Conservation (phyloP, 2,329 filamentous ascomycete genomes). For the Pseudogymnoascus sp. region DNA sequence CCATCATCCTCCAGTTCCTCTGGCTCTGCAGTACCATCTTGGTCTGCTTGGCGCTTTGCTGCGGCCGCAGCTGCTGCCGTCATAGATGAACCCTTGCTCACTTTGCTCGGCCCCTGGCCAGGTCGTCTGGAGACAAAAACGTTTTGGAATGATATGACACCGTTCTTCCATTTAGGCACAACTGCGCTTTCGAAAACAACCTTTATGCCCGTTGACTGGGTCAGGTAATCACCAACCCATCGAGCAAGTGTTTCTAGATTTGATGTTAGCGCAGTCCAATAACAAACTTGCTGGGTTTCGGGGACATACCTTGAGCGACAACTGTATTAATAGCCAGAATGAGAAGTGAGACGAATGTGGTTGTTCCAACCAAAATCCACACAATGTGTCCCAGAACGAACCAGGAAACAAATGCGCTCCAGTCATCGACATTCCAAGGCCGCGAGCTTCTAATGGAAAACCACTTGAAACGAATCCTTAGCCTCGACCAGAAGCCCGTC, state of each 20-base stretch:
- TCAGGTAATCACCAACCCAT: slow-evolving; percentile 93
- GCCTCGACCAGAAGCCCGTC: slow-evolving; percentile 82
- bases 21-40: slow-evolving; percentile 23
- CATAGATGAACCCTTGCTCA: slow-evolving; percentile 84
- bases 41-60: slow-evolving; percentile 50
- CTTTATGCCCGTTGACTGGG: slow-evolving; percentile 83
- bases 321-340: slow-evolving; percentile 94
- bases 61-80: slow-evolving; percentile 80
- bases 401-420: slow-evolving; percentile 93
- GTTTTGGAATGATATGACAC: slow-evolving; percentile 92
- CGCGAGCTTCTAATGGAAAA: slow-evolving; percentile 87
- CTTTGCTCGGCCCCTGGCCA: slow-evolving; percentile 70
- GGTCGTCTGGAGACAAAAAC: slow-evolving; percentile 91
- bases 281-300: slow-evolving; percentile 18
- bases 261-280: slow-evolving; percentile 16
- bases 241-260: slow-evolving; percentile 74
- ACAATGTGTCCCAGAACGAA: slow-evolving; percentile 86
- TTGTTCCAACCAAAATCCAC: slow-evolving; percentile 95
- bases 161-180: slow-evolving; percentile 89
- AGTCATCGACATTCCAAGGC: slow-evolving; percentile 94
- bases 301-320: slow-evolving; percentile 70
- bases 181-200: slow-evolving; percentile 97
- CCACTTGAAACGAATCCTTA: slow-evolving; percentile 95
- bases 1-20: slow-evolving; percentile 65
- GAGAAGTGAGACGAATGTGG: slow-evolving; percentile 87